Base-by-base conservation (phyloP, 1,139 yeast species). In the Kodamaea derodonti region DNA sequence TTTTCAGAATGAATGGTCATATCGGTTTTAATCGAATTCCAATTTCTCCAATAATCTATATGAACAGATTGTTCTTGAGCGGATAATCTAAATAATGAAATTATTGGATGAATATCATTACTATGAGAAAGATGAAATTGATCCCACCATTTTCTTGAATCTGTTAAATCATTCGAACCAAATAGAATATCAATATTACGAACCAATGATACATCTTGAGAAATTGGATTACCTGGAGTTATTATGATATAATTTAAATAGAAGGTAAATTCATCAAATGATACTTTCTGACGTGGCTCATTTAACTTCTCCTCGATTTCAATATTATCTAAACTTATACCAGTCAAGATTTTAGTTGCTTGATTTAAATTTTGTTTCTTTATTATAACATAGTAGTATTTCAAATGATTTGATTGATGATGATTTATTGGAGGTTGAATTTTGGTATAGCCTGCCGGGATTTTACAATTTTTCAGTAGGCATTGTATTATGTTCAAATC, bases 111-210 rank as follows among this genome's bases (percentile, higher is more conserved):
- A 11, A 41, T 33, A 2, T 32, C 31, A 11, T 8, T 33, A 33
- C 24, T 20, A 20, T 18, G 31, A 12, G 30, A 14, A 18, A 34
- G 41, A 17, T 38, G 47, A 5, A 39, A 25, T 3, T 48, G 22
- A 13, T 28, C 9, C 38, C 44, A 37, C 39, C 34, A 27, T 10
- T 33, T 34, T 5, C 50, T 35, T 3, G 47, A 34, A 34, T 57
- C 62, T 8, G 39, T 37, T 31, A 50, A 42, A 35, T 53, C 59
- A 27, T 48, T 43, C 29, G 48, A 38, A 11, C 62, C 62, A 30
- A 53, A 51, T 16, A 61, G 46, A 8, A 60, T 44, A 34, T 60
- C 65, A 14, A 60, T 35, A 14, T 48, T 42, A 22, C 60, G 42
- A 14, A 61, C 44, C 11, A 54, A 40, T 1, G 48, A 39, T 12